Base-by-base conservation (phyloP, 495 filamentous ascomycete species). In the Xylaria acuta region DNA sequence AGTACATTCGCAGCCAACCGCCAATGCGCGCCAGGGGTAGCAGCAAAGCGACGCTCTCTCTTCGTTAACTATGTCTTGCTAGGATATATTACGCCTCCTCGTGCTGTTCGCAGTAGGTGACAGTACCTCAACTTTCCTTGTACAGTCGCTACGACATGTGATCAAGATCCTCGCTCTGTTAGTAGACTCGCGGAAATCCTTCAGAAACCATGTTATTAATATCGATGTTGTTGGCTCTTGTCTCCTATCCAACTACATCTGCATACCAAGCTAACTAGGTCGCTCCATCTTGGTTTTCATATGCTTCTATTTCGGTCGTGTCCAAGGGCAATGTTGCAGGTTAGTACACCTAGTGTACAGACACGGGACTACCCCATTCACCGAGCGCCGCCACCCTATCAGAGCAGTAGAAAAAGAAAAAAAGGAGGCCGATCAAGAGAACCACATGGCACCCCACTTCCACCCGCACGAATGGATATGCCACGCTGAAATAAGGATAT, bases 371-470 rank as follows among this genome's bases (percentile, higher is more conserved):
- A 34, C 38, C 60, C 60, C 60, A 64, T 45, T 25, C 36, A 43
- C n/a, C 11, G 2, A 20, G 34, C 32, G 64, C 18, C 20, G 40
- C 41, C 32, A 62, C 16, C 30, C 67, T 45, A 18, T 58, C 67
- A 38, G 67, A 27, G 67, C 53, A 22, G 8, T 32, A 69, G 32
- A 60, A 41, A 58, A 60, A 69, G 38, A n/a, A 40, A 59, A 43
- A 69, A 70, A 36, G 12, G 3, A 70, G 30, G 18, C 25, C 27
- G 22, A 27, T 36, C 36, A 56, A 67, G 22, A 63, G 22, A 54
- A 54, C 58, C 68, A 70, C 68, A 64, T 70, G 68, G 68, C 68
- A 63, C 68, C 68, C 68, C 68, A 70, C 59, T 64, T 59, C 18
- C 58, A 70, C 68, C 68, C 68, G 68, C 22, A 7, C 68, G 68